Conservation (phyloP, 1,284 basidiomycete genomes). For the Tremellales sp. region DNA sequence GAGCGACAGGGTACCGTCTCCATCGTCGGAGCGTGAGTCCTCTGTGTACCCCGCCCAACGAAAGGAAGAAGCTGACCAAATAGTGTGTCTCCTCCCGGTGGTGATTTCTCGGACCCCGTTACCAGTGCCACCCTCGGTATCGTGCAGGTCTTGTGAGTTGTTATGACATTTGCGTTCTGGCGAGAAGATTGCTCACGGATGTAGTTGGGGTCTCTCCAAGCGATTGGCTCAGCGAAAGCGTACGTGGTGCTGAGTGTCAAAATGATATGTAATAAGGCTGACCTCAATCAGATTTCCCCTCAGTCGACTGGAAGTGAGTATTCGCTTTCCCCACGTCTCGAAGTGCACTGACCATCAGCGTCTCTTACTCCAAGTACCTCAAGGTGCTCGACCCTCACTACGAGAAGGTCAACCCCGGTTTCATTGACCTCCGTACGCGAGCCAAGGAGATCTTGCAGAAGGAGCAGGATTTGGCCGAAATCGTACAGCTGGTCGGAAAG, state of each 20-base stretch:
- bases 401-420: conserved; percentile 84
- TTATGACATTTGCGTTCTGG: neutral
- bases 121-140: conserved; percentile 96
- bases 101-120: conserved; percentile 99
- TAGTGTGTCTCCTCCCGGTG: conserved; percentile 95
- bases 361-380: conserved; percentile 98
- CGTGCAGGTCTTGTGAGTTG: conserved; percentile 94
- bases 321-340: neutral
- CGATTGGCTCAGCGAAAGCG: conserved; percentile 77
- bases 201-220: conserved; percentile 48
- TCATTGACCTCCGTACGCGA: conserved; percentile 83
- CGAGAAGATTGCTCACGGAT: no score
- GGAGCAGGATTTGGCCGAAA: conserved; percentile 97
- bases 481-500: conserved; percentile 98
- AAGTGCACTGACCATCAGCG: conserved; percentile 19
- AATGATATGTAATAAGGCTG: neutral
- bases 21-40: conserved; percentile 92
- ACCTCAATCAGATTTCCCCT: conserved; percentile 70
- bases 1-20: conserved; percentile 87
- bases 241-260: conserved; percentile 2
- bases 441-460: conserved; percentile 98
- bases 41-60: neutral
- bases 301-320: conserved; percentile 85
- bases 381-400: conserved; percentile 93
- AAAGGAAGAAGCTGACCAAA: conserved; percentile 1